phyloP scores from a whole-genome alignment of 23 red algal species.

The Gracilaria gracilis region DNA sequence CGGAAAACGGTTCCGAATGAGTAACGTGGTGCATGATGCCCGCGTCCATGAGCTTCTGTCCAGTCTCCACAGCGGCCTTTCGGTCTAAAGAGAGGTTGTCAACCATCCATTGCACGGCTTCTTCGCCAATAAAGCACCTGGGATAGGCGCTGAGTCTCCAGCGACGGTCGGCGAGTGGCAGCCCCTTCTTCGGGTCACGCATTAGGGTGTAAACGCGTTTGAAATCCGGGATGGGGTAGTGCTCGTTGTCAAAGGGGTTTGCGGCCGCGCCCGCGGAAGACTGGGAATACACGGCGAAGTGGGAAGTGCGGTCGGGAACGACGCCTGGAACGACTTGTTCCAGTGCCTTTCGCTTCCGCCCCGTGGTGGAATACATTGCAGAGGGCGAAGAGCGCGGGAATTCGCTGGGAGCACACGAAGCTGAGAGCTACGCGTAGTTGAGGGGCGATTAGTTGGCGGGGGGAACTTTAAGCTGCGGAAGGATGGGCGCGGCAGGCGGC shows the following conservation, averaged over 20 bases:
- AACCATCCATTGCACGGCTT: slow-evolving; percentile 94
- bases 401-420: neutral
- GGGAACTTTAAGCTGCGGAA: neutral
- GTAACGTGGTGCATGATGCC: slow-evolving; percentile 96
- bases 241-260: slow-evolving; percentile 52
- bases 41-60: slow-evolving; percentile 93
- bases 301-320: neutral
- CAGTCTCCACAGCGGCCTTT: slow-evolving; percentile 71
- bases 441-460: neutral
- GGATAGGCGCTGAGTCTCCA: slow-evolving; percentile 88
- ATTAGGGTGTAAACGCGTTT: slow-evolving; percentile 80
- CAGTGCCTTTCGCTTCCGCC: slow-evolving; percentile 58
- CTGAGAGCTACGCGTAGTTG: neutral
- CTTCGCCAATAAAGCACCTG: slow-evolving; percentile 94
- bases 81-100: slow-evolving; percentile 69
- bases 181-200: slow-evolving; percentile 77
- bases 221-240: slow-evolving; percentile 89
- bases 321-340: slow-evolving; percentile 61
- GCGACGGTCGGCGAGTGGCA: slow-evolving; percentile 85
- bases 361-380: slow-evolving; percentile 1
- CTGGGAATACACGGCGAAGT: neutral
- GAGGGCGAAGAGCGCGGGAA: neutral
- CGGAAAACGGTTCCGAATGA: slow-evolving; percentile 90
- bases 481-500: too few relatives aligned
- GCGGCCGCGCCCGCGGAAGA: neutral